These are phyloP conservation scores for Naganishia friedmannii DNA, from an alignment of 768 basidiomycete species.

Conservation along the genomic window DNA sequence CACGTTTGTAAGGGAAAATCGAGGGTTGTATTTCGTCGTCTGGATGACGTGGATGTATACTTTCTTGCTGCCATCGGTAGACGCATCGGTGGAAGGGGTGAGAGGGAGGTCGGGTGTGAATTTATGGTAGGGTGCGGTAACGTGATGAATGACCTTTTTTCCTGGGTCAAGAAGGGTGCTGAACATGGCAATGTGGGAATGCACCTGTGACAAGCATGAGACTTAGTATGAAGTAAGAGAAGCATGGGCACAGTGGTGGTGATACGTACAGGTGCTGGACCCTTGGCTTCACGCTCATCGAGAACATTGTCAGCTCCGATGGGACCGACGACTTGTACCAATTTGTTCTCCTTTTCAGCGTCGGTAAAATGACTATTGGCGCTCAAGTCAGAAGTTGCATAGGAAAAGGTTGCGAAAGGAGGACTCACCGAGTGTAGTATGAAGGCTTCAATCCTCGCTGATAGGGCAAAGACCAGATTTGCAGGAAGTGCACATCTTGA, in stretches of 20 bases:
- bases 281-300: conserved; percentile 63
- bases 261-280: conserved; percentile 68
- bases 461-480: conserved; percentile 67
- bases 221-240: background rate
- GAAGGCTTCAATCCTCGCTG: conserved; percentile 61
- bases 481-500: conserved; percentile 60
- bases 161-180: conserved; percentile 69
- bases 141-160: conserved; percentile 58
- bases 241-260: no score
- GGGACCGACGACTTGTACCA: conserved; percentile 75
- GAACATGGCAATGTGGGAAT: conserved; percentile 57
- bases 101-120: conserved; percentile 18
- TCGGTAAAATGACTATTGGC: conserved; percentile 67
- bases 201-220: conserved; percentile 37
- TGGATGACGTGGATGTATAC: conserved; percentile 84
- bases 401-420: background rate
- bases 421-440: conserved; percentile 73
- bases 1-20: conserved; percentile 50
- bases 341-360: conserved; percentile 70
- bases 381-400: conserved; percentile 9
- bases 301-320: conserved; percentile 61
- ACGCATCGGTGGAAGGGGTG: conserved; percentile 24
- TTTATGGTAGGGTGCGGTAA: conserved; percentile 49
- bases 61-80: conserved; percentile 54
- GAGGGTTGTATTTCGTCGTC: conserved; percentile 72